phyloP scores from a whole-genome alignment of 2,329 filamentous ascomycete genomes.

The Trichophyton mentagrophytes region DNA sequence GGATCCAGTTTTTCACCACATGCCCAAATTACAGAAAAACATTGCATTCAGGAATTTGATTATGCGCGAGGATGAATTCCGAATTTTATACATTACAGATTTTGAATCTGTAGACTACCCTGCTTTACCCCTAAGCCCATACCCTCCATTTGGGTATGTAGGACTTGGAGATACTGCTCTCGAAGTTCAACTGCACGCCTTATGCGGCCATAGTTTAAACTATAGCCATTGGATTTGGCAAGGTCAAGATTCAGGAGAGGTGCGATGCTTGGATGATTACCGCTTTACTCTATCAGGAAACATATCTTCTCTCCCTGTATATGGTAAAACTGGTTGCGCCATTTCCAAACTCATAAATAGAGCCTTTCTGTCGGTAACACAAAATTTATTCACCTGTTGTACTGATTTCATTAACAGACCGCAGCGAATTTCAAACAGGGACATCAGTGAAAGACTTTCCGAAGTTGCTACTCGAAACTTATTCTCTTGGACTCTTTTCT shows the following conservation, averaged over 20 bases:
- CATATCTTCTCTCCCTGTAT: no score
- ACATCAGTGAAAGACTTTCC: slow-evolving; percentile 6
- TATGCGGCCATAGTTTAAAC: slow-evolving; percentile 6
- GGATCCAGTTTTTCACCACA: slow-evolving; percentile 8
- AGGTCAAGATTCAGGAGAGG: not conserved
- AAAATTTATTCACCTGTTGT: not conserved
- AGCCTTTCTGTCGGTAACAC: not conserved
- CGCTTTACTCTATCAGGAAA: not conserved
- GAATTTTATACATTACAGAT: slow-evolving; percentile 8
- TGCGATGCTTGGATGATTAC: slow-evolving; percentile 3
- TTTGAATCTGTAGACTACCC: slow-evolving; percentile 4
- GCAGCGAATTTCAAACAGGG: not conserved
- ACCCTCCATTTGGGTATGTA: slow-evolving; percentile 8
- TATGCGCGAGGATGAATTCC: slow-evolving; percentile 8
- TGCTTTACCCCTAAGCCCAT: slow-evolving; percentile 3
- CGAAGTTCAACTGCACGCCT: slow-evolving; percentile 8
- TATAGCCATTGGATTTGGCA: slow-evolving; percentile 11
- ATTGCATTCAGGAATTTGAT: slow-evolving; percentile 6
- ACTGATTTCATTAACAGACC: not conserved
- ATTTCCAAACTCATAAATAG: not conserved
- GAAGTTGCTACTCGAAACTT: slow-evolving; percentile 8
- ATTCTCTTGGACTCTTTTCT: slow-evolving; percentile 7
- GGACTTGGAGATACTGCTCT: slow-evolving; percentile 8
- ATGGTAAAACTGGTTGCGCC: not conserved
- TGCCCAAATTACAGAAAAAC: slow-evolving; percentile 5